phyloP scores from a whole-genome alignment of 2,329 filamentous ascomycete genomes.

The Hypoxylon rubiginosum region DNA sequence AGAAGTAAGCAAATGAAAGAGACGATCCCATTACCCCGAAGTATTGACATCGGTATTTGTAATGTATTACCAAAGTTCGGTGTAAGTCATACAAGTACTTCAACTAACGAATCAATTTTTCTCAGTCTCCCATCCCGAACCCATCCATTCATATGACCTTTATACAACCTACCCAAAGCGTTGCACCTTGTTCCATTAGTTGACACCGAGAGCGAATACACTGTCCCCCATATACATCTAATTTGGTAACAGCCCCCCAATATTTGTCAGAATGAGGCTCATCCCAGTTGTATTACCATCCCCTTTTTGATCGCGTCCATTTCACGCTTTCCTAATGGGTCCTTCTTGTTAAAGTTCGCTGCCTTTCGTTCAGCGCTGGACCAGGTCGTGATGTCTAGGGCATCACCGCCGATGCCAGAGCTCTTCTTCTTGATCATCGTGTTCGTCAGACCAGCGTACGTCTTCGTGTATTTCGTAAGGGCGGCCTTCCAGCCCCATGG shows the following conservation, averaged over 20 bases:
- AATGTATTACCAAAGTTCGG: slow-evolving; percentile 1
- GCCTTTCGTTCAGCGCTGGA: slow-evolving; percentile 52
- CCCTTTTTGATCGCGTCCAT: slow-evolving; percentile 56
- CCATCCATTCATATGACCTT: not conserved
- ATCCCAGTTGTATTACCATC: slow-evolving; percentile 45
- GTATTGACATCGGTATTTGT: not conserved
- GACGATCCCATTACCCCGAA: not conserved
- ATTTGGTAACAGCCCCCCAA: not conserved
- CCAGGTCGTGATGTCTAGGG: slow-evolving; percentile 55
- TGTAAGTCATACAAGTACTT: not conserved
- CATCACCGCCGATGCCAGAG: slow-evolving; percentile 55
- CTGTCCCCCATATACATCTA: not conserved
- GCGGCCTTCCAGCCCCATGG: slow-evolving; percentile 48
- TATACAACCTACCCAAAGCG: not conserved
- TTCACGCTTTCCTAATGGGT: slow-evolving; percentile 53
- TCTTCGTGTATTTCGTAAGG: slow-evolving; percentile 44
- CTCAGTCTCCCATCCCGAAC: not conserved
- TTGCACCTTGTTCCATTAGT: not conserved
- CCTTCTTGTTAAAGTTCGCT: slow-evolving; percentile 51
- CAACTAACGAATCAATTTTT: not conserved
- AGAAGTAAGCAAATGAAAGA: not conserved
- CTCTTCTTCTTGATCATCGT: slow-evolving; percentile 1
- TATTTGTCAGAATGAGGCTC: not conserved
- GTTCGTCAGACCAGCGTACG: slow-evolving; percentile 18
- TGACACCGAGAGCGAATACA: not conserved